Conservation (phyloP, 768 basidiomycete genomes). For the Pulveroboletus sp. region DNA sequence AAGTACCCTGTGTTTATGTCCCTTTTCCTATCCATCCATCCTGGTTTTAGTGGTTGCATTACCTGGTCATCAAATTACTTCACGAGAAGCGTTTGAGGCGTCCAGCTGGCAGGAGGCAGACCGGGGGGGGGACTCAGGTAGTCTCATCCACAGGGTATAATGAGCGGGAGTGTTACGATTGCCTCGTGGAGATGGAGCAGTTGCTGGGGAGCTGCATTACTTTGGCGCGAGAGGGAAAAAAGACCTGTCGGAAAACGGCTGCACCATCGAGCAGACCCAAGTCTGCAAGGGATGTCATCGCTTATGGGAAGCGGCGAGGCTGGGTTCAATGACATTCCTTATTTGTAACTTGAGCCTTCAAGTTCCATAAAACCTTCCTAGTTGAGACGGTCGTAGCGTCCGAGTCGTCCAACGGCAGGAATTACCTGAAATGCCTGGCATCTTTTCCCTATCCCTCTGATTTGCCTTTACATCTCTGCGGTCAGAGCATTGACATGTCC, state of each 20-base stretch:
- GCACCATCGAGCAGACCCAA: constrained; percentile 14
- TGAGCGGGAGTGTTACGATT: constrained; percentile 67
- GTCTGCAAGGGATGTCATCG: constrained; percentile 60
- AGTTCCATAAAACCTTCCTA: constrained; percentile 9
- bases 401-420: not conserved
- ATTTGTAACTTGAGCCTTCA: not conserved
- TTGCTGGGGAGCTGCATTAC: constrained; percentile 48
- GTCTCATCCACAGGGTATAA: constrained; percentile 39
- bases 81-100: constrained; percentile 61
- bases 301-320: constrained; percentile 53
- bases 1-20: constrained; percentile 18
- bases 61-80: constrained; percentile 70
- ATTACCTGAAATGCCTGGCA: constrained; percentile 2
- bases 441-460: constrained; percentile 4
- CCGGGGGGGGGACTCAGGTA: constrained; percentile 8
- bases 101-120: constrained; percentile 42
- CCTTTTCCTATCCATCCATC: constrained; percentile 8
- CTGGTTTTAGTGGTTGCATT: constrained; percentile 79
- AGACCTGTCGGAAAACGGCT: constrained; percentile 34
- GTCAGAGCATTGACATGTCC: constrained; percentile 31
- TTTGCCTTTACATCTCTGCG: not conserved
- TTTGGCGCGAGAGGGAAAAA: constrained; percentile 29
- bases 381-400: constrained; percentile 2
- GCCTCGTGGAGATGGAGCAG: constrained; percentile 60
- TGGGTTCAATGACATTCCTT: constrained; percentile 45